These are phyloP conservation scores for Colletotrichum ledebouriae DNA, from an alignment of 2,329 filamentous ascomycete genomes.

Conservation along the genomic window DNA sequence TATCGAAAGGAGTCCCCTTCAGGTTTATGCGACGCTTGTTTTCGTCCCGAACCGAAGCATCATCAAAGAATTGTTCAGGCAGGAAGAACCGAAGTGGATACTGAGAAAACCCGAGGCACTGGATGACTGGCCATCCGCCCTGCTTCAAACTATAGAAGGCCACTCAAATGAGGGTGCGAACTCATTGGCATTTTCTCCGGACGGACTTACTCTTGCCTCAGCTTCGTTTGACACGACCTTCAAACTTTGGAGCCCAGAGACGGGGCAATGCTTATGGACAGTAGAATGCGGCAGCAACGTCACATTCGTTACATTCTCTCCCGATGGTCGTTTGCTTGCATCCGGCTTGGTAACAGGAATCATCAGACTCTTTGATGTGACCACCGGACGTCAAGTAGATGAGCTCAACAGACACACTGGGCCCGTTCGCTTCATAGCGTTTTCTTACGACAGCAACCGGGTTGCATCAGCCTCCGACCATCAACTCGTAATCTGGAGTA, in stretches of 20 bases:
- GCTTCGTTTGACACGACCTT: rapidly evolving
- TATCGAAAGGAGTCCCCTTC: not conserved
- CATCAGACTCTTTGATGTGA: not conserved
- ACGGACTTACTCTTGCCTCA: not conserved
- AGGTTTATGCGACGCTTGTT: not conserved
- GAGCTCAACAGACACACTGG: too few species aligned
- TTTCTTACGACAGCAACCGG: too few species aligned
- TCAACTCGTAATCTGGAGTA: too few species aligned
- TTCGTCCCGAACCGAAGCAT: not conserved
- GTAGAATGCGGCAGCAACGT: rapidly evolving
- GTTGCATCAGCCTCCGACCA: too few species aligned
- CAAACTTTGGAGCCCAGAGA: not conserved
- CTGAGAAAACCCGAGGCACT: not conserved
- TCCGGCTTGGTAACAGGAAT: not conserved
- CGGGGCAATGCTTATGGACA: not conserved
- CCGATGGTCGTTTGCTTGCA: not conserved
- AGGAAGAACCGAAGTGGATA: not conserved
- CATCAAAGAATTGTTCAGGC: not conserved
- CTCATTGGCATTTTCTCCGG: not conserved
- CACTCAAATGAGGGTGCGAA: not conserved
- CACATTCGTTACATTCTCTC: not conserved
- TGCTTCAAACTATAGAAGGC: not conserved
- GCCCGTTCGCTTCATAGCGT: too few species aligned
- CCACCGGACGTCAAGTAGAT: too few species aligned
- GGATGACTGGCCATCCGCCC: rapidly evolving